These are phyloP conservation scores for Fraxinus quadrangulata DNA, from an alignment of 257 asterid genomes.

Conservation along the genomic window DNA sequence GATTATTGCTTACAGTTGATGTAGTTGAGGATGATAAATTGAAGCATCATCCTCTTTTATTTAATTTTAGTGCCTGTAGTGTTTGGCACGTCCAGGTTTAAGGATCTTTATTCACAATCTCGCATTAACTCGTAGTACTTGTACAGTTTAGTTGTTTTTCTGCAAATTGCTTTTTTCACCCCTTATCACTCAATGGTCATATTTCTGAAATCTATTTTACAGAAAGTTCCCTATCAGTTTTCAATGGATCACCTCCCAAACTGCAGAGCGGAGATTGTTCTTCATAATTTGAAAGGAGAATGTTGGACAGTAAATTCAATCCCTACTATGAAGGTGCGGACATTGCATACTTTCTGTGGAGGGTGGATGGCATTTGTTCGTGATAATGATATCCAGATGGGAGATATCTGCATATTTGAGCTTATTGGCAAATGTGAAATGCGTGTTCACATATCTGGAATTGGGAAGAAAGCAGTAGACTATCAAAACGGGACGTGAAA, in stretches of 20 bases:
- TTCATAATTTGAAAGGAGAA: constrained; percentile 68
- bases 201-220: constrained; percentile 25
- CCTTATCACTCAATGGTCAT: constrained; percentile 26
- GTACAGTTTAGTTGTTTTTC: constrained; percentile 3
- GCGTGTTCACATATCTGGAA: constrained; percentile 79
- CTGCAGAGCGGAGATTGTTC: constrained; percentile 72
- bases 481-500: constrained; percentile 42
- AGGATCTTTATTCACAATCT: constrained; percentile 1
- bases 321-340: constrained; percentile 78
- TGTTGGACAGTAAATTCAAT: constrained; percentile 89
- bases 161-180: constrained; percentile 16
- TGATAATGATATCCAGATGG: constrained; percentile 76
- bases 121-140: not conserved
- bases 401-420: constrained; percentile 95
- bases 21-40: not conserved
- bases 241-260: constrained; percentile 77
- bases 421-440: constrained; percentile 72
- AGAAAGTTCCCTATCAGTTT: constrained; percentile 89
- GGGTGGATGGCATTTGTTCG: constrained; percentile 99
- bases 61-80: not conserved
- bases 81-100: not conserved
- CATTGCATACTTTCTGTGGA: constrained; percentile 90
- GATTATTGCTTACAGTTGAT: not conserved
- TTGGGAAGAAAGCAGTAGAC: constrained; percentile 57
- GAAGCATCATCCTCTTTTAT: not conserved